Conservation (phyloP, 2,329 filamentous ascomycete species). For the Talaromyces atroroseus region DNA sequence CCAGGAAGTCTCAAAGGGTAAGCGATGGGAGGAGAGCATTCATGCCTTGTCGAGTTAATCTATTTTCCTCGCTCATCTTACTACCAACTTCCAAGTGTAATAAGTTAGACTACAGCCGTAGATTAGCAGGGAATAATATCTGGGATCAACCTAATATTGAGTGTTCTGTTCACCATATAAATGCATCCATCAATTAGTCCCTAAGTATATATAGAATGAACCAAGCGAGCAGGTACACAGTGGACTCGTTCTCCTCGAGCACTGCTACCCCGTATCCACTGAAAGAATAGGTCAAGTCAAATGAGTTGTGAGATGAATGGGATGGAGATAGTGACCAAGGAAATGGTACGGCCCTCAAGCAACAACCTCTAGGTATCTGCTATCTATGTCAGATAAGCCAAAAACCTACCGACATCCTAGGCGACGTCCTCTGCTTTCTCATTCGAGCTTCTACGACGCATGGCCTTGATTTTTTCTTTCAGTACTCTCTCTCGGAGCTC, state of each 20-base stretch:
- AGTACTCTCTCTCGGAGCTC: constrained; percentile 34
- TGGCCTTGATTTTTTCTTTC: constrained; percentile 33
- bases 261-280: neutral
- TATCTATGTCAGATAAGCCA: neutral
- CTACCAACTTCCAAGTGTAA: neutral
- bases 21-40: too few relatives aligned
- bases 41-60: neutral
- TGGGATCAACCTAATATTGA: too few relatives aligned
- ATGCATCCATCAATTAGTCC: neutral
- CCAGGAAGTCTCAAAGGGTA: too few relatives aligned
- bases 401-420: constrained; percentile 11
- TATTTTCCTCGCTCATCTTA: neutral
- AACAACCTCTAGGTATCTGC: neutral
- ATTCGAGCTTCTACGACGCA: constrained; percentile 24
- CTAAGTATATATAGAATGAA: neutral
- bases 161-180: neutral
- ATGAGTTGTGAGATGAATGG: neutral
- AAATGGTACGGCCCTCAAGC: neutral
- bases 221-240: neutral
- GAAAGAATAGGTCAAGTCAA: neutral
- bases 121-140: too few relatives aligned
- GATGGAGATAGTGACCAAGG: neutral
- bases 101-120: neutral
- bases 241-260: neutral
- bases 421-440: constrained; percentile 1